Percentiles rank a stretch among this genome's conserved stretches.
Evolutionary conservation across 176 grass and related monocot genomes (phyloP).

Genomic region (Oryza officinalis): DNA sequence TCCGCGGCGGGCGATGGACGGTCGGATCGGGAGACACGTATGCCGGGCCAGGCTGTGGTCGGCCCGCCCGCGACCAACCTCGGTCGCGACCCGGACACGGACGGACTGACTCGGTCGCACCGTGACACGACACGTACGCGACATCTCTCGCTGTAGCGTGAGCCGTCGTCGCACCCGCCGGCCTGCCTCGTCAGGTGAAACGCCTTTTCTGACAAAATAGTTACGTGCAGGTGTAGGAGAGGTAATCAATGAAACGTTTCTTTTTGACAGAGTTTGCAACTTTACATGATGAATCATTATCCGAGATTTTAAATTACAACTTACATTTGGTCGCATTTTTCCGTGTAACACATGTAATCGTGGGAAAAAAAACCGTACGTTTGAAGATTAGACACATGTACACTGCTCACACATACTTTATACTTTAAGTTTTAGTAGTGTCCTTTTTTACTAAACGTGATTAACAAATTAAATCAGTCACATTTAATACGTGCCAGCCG

Average conservation of each 20-base stretch:
- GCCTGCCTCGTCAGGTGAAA: not conserved
- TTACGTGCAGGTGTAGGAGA: not conserved
- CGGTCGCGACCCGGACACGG: not conserved
- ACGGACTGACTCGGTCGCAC: not conserved
- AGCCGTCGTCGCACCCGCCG: not conserved
- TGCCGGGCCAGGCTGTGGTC: not conserved
- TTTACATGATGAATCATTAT: not conserved
- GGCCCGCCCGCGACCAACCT: constrained; percentile 53
- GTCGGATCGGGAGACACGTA: not conserved
- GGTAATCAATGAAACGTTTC: not conserved
- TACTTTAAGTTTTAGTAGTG: too few species aligned
- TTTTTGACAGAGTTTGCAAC: not conserved
- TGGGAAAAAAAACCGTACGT: too few species aligned
- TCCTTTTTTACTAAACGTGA: not conserved
- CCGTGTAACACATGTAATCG: not conserved
- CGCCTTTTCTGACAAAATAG: not conserved
- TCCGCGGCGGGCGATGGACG: not conserved
- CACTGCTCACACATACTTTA: too few species aligned
- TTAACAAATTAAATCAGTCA: not conserved
- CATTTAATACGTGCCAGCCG: not conserved
- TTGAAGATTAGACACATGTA: too few species aligned
- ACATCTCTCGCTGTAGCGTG: not conserved
- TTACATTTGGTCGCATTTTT: not conserved
- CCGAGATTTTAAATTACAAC: not conserved
- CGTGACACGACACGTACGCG: not conserved